These are phyloP conservation scores for Annulohypoxylon moriforme DNA, from an alignment of 495 filamentous ascomycete species.

Conservation along the genomic window DNA sequence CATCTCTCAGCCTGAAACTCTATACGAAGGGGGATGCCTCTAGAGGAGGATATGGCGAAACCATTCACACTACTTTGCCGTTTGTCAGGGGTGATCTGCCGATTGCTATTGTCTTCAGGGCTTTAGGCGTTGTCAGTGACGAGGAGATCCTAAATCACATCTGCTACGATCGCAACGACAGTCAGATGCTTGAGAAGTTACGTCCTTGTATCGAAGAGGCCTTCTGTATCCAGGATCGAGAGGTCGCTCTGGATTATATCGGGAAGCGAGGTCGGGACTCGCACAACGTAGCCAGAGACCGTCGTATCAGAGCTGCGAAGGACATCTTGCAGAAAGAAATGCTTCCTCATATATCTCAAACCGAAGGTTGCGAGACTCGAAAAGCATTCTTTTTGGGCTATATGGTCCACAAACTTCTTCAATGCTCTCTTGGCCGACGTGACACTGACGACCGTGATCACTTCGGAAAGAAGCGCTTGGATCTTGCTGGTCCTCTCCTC, in stretches of 20 bases:
- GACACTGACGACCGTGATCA: constrained; percentile 98
- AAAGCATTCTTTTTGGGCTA: constrained; percentile 99
- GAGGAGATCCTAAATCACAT: constrained; percentile 98
- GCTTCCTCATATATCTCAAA: constrained; percentile 94
- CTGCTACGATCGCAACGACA: constrained; percentile 94
- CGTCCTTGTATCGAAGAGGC: constrained; percentile 97
- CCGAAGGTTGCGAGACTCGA: constrained; percentile 92
- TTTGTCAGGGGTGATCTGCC: constrained; percentile 95
- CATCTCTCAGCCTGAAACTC: constrained; percentile 87
- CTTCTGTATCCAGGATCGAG: constrained; percentile 93
- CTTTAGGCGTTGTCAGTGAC: constrained; percentile 94
- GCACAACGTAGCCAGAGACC: constrained; percentile 79
- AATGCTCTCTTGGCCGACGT: constrained; percentile 87
- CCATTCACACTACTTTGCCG: constrained; percentile 86
- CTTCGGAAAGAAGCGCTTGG: constrained; percentile 97
- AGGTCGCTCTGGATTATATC: constrained; percentile 95
- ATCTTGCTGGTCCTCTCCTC: constrained; percentile 92
- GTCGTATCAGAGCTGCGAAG: constrained; percentile 88
- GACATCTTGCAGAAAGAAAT: constrained; percentile 98
- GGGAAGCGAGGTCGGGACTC: constrained; percentile 84
- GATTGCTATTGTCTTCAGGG: constrained; percentile 93
- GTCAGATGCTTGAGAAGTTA: constrained; percentile 95
- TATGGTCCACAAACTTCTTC: constrained; percentile 95
- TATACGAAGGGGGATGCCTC: constrained; percentile 82
- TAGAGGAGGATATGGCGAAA: constrained; percentile 83